phyloP scores from a whole-genome alignment of 148 eudicot genomes.

The Silene latifolia region DNA sequence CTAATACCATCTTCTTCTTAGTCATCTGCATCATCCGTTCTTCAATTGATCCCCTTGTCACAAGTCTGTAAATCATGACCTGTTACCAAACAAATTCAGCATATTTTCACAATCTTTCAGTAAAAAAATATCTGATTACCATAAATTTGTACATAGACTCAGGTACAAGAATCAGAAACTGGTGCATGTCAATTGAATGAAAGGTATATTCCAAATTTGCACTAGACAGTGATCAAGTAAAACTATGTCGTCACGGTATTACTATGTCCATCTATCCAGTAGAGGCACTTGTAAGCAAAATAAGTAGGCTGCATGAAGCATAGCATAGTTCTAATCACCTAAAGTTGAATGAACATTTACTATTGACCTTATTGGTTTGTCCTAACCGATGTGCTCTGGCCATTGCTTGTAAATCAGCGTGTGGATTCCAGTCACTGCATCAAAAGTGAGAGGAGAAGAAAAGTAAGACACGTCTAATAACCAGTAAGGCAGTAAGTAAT shows the following conservation, averaged over 20 bases:
- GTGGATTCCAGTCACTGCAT: conserved; percentile 98
- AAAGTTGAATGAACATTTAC: neutral
- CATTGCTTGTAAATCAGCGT: conserved; percentile 99
- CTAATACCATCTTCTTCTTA: conserved; percentile 96
- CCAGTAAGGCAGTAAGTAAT: neutral
- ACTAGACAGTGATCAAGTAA: neutral
- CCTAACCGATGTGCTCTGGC: conserved; percentile 99
- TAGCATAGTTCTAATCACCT: neutral
- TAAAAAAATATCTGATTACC: neutral
- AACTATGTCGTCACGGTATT: neutral
- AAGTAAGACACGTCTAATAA: conserved; percentile 5
- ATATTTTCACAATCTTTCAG: neutral
- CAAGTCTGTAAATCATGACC: conserved; percentile 97
- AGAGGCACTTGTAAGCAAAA: conserved; percentile 3
- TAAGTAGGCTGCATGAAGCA: neutral
- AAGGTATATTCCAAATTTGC: conserved; percentile 7
- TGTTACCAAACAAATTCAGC: conserved; percentile 24
- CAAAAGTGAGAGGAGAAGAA: conserved; percentile 4
- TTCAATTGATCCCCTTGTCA: conserved; percentile 93
- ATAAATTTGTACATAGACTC: neutral
- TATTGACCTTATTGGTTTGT: conserved; percentile 83
- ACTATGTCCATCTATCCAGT: conserved; percentile 4
- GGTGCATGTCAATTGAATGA: conserved; percentile 3
- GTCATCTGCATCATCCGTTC: conserved; percentile 99
- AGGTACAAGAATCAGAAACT: neutral